These are phyloP conservation scores for Penicillium ucsense DNA, from an alignment of 495 filamentous ascomycete genomes.

Conservation along the genomic window DNA sequence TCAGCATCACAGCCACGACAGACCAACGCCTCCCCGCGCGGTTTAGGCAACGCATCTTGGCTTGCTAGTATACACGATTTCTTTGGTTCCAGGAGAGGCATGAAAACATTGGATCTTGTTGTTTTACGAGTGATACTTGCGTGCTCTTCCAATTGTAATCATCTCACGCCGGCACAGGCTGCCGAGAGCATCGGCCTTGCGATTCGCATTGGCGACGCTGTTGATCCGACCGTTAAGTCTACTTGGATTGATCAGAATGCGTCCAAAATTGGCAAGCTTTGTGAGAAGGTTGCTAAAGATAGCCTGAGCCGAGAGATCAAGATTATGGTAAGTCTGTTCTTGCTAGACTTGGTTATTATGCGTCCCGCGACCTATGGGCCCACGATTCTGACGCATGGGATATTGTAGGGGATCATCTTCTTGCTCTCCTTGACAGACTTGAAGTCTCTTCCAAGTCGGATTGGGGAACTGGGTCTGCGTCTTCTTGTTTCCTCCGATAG, in stretches of 20 bases:
- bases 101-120: constrained; percentile 47
- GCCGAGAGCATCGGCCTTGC: constrained; percentile 41
- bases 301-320: constrained; percentile 32
- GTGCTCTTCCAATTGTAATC: constrained; percentile 34
- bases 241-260: constrained; percentile 36
- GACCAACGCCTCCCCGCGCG: constrained; percentile 5
- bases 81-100: constrained; percentile 37
- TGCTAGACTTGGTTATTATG: background rate
- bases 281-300: constrained; percentile 36
- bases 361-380: too few relatives aligned
- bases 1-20: constrained; percentile 10
- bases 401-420: constrained; percentile 28
- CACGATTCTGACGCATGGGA: too few relatives aligned
- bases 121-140: constrained; percentile 43
- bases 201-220: constrained; percentile 33
- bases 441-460: constrained; percentile 13
- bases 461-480: constrained; percentile 16
- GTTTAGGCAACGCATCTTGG: constrained; percentile 15
- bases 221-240: constrained; percentile 30
- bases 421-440: constrained; percentile 22
- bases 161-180: constrained; percentile 28
- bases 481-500: constrained; percentile 23
- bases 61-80: constrained; percentile 36
- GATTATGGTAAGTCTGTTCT: constrained; percentile 27
- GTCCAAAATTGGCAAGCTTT: constrained; percentile 39